Percentiles rank a stretch among this genome's conserved stretches.
phyloP scores from a whole-genome alignment of 352 stramenopile genomes.

The Phytopythium kandeliae region DNA sequence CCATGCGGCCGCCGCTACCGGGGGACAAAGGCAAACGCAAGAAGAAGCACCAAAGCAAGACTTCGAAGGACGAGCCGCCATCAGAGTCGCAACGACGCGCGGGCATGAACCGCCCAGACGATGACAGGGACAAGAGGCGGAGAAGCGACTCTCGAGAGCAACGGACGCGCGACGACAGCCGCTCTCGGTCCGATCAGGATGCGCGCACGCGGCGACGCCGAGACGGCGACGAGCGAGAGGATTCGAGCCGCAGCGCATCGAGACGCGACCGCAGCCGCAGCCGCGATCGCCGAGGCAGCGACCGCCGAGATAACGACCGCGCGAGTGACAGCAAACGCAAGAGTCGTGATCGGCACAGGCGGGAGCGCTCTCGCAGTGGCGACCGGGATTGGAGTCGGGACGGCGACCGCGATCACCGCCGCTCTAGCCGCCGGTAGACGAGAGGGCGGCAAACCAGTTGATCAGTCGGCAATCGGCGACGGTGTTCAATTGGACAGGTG shows the following conservation, averaged over 20 bases:
- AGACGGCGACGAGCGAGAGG: constrained; percentile 1
- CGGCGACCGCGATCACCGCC: constrained; percentile 25
- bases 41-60: constrained; percentile 15
- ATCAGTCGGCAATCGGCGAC: too few relatives aligned
- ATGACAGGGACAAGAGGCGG: constrained; percentile 5
- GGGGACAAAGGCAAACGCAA: constrained; percentile 26
- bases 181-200: constrained; percentile 2
- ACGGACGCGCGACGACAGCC: constrained; percentile 1
- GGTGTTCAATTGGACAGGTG: neutral
- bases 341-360: constrained; percentile 1
- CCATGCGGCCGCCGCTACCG: constrained; percentile 48
- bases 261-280: constrained; percentile 10
- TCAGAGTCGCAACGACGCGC: constrained; percentile 9
- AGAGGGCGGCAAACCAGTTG: too few relatives aligned
- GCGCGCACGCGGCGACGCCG: constrained; percentile 10
- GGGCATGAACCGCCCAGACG: constrained; percentile 4
- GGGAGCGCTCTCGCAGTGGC: constrained; percentile 9
- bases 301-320: neutral
- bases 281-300: constrained; percentile 6
- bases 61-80: constrained; percentile 3
- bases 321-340: constrained; percentile 2
- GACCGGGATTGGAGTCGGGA: constrained; percentile 20
- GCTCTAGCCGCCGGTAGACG: constrained; percentile 8
- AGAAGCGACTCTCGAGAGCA: constrained; percentile 4
- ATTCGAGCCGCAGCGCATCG: constrained; percentile 2